Conservation (phyloP, 768 basidiomycete species). For the Cyclocybe aegerita region DNA sequence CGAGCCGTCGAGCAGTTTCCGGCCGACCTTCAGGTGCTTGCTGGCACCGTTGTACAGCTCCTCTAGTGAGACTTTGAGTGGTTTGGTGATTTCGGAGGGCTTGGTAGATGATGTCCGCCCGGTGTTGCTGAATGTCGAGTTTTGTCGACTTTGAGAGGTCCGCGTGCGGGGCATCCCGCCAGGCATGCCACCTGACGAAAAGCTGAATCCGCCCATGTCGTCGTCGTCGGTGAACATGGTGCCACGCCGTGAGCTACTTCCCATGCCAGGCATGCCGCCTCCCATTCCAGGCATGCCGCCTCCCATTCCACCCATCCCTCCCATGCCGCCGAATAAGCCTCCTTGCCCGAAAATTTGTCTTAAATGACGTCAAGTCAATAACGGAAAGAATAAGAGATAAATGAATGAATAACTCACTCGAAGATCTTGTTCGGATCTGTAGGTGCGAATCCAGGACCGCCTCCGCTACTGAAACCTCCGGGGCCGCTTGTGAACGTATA, state of each 20-base stretch:
- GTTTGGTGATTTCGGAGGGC: conserved; percentile 68
- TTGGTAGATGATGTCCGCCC: conserved; percentile 26
- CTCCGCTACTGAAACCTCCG: conserved; percentile 36
- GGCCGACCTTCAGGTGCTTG: conserved; percentile 87
- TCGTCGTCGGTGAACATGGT: conserved; percentile 43
- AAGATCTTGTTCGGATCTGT: conserved; percentile 87
- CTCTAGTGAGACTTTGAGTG: conserved; percentile 81
- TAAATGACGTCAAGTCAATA: conserved; percentile 5
- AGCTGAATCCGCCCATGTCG: conserved; percentile 42
- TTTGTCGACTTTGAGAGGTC: conserved; percentile 20
- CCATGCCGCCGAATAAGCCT: conserved; percentile 29
- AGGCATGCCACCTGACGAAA: conserved; percentile 40
- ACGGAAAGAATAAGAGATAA: too few relatives aligned
- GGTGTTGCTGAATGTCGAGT: conserved; percentile 18
- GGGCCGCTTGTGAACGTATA: conserved; percentile 59
- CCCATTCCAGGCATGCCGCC: conserved; percentile 29
- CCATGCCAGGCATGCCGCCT: conserved; percentile 22
- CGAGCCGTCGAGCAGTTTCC: conserved; percentile 66
- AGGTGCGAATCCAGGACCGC: conserved; percentile 63
- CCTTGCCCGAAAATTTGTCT: conserved; percentile 58
- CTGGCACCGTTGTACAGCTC: conserved; percentile 84
- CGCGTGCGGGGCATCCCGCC: conserved; percentile 55
- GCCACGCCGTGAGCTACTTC: conserved; percentile 20
- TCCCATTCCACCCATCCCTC: conserved; percentile 38
- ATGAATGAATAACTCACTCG: conserved; percentile 53